A percentile compares a stretch with the other conserved stretches of the same genome.
Evolutionary conservation across 169 alveolate species (phyloP).

Genomic region (Eimeria brunetti): DNA sequence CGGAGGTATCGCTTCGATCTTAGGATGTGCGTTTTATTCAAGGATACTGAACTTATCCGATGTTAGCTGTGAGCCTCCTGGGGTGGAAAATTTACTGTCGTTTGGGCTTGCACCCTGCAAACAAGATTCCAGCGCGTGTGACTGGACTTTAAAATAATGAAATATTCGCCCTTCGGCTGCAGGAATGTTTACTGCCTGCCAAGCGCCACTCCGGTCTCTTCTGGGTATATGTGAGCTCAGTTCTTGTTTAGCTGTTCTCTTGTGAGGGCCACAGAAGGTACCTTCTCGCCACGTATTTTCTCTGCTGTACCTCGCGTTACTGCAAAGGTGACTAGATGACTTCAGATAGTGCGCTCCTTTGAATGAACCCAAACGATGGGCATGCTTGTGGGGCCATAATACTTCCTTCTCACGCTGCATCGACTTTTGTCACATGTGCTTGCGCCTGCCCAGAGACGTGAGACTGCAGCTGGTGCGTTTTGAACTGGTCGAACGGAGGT

Average conservation of each 20-base stretch:
- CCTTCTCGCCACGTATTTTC: neutral
- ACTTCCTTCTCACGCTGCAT: neutral
- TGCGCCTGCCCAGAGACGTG: neutral
- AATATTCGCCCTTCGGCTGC: no score
- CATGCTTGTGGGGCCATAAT: neutral
- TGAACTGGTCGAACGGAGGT: neutral
- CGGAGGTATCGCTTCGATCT: neutral
- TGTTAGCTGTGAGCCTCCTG: neutral
- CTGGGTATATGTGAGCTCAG: neutral
- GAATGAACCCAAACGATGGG: neutral
- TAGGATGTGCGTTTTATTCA: neutral
- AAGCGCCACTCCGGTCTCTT: neutral
- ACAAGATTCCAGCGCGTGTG: neutral
- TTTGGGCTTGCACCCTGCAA: neutral
- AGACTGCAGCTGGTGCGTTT: constrained; percentile 4
- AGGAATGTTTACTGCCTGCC: neutral
- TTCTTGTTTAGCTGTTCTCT: neutral
- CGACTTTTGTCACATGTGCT: neutral
- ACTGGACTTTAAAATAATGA: neutral
- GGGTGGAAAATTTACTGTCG: neutral
- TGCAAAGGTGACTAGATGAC: neutral
- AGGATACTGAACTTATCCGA: neutral
- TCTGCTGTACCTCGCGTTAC: neutral
- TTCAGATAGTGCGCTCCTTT: neutral
- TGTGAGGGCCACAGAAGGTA: neutral